These are phyloP conservation scores for Fusarium nurragi DNA, from an alignment of 2,329 filamentous ascomycete genomes.

Conservation along the genomic window DNA sequence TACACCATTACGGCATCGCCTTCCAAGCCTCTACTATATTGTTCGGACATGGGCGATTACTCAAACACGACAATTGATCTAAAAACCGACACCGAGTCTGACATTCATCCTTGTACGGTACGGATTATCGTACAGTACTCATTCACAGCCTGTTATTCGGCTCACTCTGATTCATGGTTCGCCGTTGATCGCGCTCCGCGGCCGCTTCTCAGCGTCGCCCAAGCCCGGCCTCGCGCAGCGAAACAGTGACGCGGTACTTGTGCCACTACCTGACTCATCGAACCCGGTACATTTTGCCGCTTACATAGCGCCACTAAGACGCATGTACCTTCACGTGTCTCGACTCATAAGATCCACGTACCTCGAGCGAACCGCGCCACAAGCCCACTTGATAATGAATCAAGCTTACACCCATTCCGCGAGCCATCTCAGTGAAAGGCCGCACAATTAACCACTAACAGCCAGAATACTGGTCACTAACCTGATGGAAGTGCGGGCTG, in stretches of 20 bases:
- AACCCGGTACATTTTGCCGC: conserved; percentile 21
- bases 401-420: conserved; percentile 14
- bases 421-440: conserved; percentile 33
- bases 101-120: neutral
- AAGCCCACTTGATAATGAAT: conserved; percentile 28
- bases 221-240: conserved; percentile 9
- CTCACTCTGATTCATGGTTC: conserved; percentile 16
- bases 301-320: conserved; percentile 12
- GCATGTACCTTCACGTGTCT: conserved; percentile 28
- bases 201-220: conserved; percentile 20
- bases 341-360: conserved; percentile 40
- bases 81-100: conserved; percentile 18
- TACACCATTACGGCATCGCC: conserved; percentile 32
- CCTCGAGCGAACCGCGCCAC: conserved; percentile 34
- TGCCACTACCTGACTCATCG: conserved; percentile 33
- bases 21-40: conserved; percentile 7
- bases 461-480: conserved; percentile 31
- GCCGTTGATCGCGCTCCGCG: conserved; percentile 9
- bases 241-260: conserved; percentile 26
- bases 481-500: conserved; percentile 33
- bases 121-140: neutral
- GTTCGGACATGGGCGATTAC: conserved; percentile 13
- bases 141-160: conserved; percentile 15
- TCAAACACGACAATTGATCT: conserved; percentile 8
- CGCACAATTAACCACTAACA: conserved; percentile 30